Evolutionary conservation across 176 grass and related monocot species (phyloP).

Genomic region (Oryza meyeriana): DNA sequence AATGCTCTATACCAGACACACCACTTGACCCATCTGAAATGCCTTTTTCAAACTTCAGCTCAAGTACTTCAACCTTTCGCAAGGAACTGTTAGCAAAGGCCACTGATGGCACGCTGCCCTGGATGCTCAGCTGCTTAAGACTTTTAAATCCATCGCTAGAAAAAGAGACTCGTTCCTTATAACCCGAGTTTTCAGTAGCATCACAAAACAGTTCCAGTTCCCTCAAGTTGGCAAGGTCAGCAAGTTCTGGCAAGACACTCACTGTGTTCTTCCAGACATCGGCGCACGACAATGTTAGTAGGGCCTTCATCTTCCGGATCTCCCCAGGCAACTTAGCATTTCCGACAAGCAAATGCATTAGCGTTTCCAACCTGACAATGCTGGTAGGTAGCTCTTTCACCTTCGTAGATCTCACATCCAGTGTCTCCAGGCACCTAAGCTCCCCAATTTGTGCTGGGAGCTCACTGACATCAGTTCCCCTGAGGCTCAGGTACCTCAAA

Average conservation of each 20-base stretch:
- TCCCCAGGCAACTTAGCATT: slow-evolving; percentile 15
- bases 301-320: slow-evolving; percentile 13
- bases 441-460: slow-evolving; percentile 36
- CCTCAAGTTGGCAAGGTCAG: background rate
- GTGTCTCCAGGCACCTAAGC: slow-evolving; percentile 36
- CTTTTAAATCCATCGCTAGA: background rate
- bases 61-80: slow-evolving; percentile 20
- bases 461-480: slow-evolving; percentile 18
- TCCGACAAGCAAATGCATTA: slow-evolving; percentile 26
- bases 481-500: slow-evolving; percentile 49
- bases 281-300: slow-evolving; percentile 16
- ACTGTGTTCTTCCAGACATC: background rate
- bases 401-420: slow-evolving; percentile 46
- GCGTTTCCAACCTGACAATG: slow-evolving; percentile 11
- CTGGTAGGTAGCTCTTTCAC: slow-evolving; percentile 35
- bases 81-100: slow-evolving; percentile 12
- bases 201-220: slow-evolving; percentile 34
- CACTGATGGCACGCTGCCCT: background rate
- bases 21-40: slow-evolving; percentile 13
- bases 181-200: background rate
- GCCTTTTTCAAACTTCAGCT: slow-evolving; percentile 21
- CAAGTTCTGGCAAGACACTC: background rate
- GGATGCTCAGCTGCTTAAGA: slow-evolving; percentile 27
- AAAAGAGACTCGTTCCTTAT: slow-evolving; percentile 15
- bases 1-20: slow-evolving; percentile 27